These are phyloP conservation scores for Verticillium nonalfalfae DNA, from an alignment of 2,329 filamentous ascomycete genomes.

Conservation along the genomic window DNA sequence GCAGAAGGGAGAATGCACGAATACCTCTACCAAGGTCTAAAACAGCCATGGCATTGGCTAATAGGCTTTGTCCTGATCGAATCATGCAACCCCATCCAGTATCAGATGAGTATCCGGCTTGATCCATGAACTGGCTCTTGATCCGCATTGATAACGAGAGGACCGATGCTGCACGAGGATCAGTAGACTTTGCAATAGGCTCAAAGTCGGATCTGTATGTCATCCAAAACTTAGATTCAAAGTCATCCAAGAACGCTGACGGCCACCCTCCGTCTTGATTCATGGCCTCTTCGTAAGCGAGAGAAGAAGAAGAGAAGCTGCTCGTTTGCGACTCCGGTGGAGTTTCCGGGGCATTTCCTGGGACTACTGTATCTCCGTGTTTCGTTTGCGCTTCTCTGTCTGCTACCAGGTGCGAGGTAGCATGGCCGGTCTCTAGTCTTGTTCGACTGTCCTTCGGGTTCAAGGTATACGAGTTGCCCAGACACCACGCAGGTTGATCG, in stretches of 20 bases:
- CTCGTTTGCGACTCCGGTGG: conserved; percentile 42
- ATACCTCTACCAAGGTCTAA: conserved; percentile 73
- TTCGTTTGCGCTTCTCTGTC: not conserved
- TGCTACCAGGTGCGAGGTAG: not conserved
- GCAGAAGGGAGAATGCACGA: not conserved
- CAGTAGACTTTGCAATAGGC: conserved; percentile 70
- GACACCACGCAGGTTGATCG: conserved; percentile 75
- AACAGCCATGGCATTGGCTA: conserved; percentile 77
- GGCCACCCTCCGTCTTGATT: conserved; percentile 65
- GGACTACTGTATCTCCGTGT: conserved; percentile 9
- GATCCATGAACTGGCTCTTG: conserved; percentile 71
- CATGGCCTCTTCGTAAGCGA: conserved; percentile 34
- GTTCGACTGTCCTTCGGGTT: conserved; percentile 15
- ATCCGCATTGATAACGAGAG: conserved; percentile 82
- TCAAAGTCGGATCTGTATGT: conserved; percentile 88
- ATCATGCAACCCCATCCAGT: conserved; percentile 99
- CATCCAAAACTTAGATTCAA: conserved; percentile 92
- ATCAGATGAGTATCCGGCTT: conserved; percentile 81
- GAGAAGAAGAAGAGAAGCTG: conserved; percentile 46
- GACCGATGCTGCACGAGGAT: conserved; percentile 61
- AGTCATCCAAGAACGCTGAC: conserved; percentile 77
- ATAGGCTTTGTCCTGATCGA: conserved; percentile 83
- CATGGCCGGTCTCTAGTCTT: conserved; percentile 6
- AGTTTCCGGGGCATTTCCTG: conserved; percentile 31
- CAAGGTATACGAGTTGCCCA: conserved; percentile 51